These are phyloP conservation scores for Phyllachora maydis DNA, from an alignment of 2,329 filamentous ascomycete species.

Conservation along the genomic window DNA sequence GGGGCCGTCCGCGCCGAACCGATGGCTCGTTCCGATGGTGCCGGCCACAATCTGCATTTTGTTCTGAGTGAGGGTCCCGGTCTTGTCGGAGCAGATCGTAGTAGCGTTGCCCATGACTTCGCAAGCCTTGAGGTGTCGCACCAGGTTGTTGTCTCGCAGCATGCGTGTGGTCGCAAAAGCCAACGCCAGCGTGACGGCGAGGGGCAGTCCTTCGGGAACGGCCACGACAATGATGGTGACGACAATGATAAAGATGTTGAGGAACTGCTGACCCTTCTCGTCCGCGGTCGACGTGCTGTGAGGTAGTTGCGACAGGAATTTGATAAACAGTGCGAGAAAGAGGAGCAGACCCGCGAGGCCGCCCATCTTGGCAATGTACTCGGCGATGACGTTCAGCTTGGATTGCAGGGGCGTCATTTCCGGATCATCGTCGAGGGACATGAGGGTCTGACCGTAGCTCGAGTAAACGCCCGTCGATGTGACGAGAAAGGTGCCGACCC, in stretches of 20 bases:
- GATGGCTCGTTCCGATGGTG: conserved; percentile 31
- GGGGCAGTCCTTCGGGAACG: conserved; percentile 56
- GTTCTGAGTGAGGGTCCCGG: conserved; percentile 45
- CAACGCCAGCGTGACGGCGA: conserved; percentile 58
- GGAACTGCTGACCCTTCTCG: conserved; percentile 57
- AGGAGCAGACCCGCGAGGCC: conserved; percentile 59
- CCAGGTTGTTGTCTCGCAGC: conserved; percentile 59
- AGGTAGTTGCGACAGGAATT: conserved; percentile 54
- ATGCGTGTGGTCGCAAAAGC: conserved; percentile 62
- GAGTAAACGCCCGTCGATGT: conserved; percentile 57
- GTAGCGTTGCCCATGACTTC: conserved; percentile 70
- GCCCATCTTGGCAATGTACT: conserved; percentile 59
- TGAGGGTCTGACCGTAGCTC: conserved; percentile 55
- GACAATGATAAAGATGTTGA: conserved; percentile 59
- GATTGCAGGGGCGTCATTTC: conserved; percentile 60
- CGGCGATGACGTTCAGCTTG: conserved; percentile 54
- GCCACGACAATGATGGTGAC: conserved; percentile 66
- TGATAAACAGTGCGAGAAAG: conserved; percentile 71
- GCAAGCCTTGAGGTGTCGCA: conserved; percentile 56
- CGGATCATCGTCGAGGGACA: conserved; percentile 51
- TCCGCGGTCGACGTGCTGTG: conserved; percentile 35
- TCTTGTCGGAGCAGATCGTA: conserved; percentile 49
- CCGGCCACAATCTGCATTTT: conserved; percentile 48
- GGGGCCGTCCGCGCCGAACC: conserved; percentile 9
- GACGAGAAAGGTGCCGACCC: conserved; percentile 53